phyloP scores from a whole-genome alignment of 2,329 filamentous ascomycete genomes.

The Xylariomycetidae sp. region DNA sequence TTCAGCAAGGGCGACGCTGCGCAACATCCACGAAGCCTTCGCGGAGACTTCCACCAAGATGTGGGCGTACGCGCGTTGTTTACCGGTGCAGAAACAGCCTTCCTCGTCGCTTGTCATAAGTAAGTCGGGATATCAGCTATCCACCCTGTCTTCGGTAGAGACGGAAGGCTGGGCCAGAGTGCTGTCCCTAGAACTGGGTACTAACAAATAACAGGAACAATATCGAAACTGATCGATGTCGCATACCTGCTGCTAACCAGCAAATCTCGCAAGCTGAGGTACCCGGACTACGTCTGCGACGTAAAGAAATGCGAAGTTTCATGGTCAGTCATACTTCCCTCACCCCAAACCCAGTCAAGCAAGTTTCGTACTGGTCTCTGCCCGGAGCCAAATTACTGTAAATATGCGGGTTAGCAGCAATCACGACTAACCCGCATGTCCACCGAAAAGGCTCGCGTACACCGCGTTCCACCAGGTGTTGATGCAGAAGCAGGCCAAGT shows the following conservation, averaged over 20 bases:
- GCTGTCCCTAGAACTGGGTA: too few species aligned
- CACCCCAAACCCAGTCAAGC: too few species aligned
- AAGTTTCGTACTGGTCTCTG: too few species aligned
- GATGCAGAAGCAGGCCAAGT: slow-evolving; percentile 65
- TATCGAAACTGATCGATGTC: slow-evolving; percentile 61
- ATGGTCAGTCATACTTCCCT: slow-evolving; percentile 45
- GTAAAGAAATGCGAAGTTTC: slow-evolving; percentile 56
- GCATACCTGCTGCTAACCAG: slow-evolving; percentile 61
- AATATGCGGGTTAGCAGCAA: too few species aligned
- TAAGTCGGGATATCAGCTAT: slow-evolving; percentile 43
- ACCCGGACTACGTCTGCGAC: slow-evolving; percentile 51
- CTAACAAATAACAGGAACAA: slow-evolving; percentile 45
- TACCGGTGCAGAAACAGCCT: slow-evolving; percentile 55
- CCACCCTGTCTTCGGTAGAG: too few species aligned
- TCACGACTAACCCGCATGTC: too few species aligned
- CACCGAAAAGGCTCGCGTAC: slow-evolving; percentile 55
- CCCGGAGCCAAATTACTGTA: too few species aligned
- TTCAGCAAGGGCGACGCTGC: slow-evolving; percentile 59
- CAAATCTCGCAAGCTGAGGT: slow-evolving; percentile 37
- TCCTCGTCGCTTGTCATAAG: slow-evolving; percentile 56
- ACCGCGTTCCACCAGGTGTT: slow-evolving; percentile 68
- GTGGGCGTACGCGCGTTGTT: slow-evolving; percentile 56
- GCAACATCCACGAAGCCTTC: slow-evolving; percentile 74
- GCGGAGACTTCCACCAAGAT: slow-evolving; percentile 73
- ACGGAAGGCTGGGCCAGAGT: too few species aligned